Evolutionary conservation across 225 moss, liverwort and hornwort species (phyloP), one percentile per base, ranked within the genome.

Genomic region (Polytrichum commune): DNA sequence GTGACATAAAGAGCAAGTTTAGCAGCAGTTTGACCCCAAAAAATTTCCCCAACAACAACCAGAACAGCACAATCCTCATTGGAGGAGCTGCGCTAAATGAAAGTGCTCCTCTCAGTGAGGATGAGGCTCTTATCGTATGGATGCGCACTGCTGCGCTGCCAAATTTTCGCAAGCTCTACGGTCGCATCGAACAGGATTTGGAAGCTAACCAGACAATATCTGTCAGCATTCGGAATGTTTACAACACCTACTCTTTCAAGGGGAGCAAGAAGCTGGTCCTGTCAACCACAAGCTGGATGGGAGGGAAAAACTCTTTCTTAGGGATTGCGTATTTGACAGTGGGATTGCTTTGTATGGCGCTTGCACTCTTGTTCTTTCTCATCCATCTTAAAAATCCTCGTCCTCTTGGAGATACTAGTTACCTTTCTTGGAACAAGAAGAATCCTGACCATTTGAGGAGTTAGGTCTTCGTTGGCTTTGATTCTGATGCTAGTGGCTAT

Each of bases 111-210:
- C 67, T 98, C 68, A 73, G 76, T 26, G 3, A 92, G 24, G 70
- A 78, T 0, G 97, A 98, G 81, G 86, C 88, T 82, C 75, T 98
- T 63, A 87, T 98, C 2, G 97, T 98, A n/a, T 98, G 94, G 97
- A 98, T 98, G 97, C 90, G 97, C 8, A 94, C 97, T 64, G 94
- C 97, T n/a, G 97, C 97, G 18, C 73, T 94, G 74, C 97, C 97
- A 0, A 98, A 28, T 26, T 98, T 98, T 76, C 86, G 97, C 70
- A 98, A 98, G 80, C 84, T 94, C 1, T 98, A 85, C 76, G 97
- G 97, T 0, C 88, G 81, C 66, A 98, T 98, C 33, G 86, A 86
- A 54, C 70, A 53, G 19, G 91, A 98, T 65, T 81, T 98, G 29
- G 35, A 80, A 7, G 78, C 29, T 8, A 77, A 75, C 26, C 69